These are phyloP conservation scores for Aschersonia sp. DNA, from an alignment of 2,329 filamentous ascomycete species.

Conservation along the genomic window DNA sequence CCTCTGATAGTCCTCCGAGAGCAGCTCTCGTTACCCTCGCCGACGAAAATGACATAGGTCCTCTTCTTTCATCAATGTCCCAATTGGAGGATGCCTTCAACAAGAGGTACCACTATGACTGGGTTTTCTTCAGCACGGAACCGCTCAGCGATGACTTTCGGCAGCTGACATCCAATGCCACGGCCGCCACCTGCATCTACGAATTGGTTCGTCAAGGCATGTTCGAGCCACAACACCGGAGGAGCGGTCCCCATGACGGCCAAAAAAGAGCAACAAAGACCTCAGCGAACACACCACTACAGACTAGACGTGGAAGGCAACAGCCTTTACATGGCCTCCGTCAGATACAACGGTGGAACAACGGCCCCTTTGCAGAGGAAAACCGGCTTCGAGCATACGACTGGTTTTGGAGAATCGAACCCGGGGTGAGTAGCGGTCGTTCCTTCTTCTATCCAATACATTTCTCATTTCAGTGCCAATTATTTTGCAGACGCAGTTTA, in stretches of 20 bases:
- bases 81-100: constrained; percentile 53
- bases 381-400: constrained; percentile 48
- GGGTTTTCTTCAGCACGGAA: constrained; percentile 77
- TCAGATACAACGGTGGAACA: constrained; percentile 73
- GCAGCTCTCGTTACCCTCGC: constrained; percentile 18
- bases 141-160: constrained; percentile 71
- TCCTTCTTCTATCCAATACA: too few relatives aligned
- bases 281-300: background rate
- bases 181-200: constrained; percentile 57
- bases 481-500: constrained; percentile 31
- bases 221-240: constrained; percentile 35
- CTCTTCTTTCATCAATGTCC: constrained; percentile 28
- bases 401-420: constrained; percentile 48
- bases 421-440: constrained; percentile 30
- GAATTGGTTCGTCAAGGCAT: constrained; percentile 62
- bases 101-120: constrained; percentile 69
- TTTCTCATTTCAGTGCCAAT: too few relatives aligned
- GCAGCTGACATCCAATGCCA: constrained; percentile 48
- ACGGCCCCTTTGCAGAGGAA: constrained; percentile 69
- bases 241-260: background rate
- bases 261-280: constrained; percentile 1
- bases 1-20: constrained; percentile 11
- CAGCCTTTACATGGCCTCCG: constrained; percentile 50
- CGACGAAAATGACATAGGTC: constrained; percentile 15
- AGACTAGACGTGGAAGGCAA: constrained; percentile 27